phyloP scores from a whole-genome alignment of 2,329 filamentous ascomycete genomes.

The Nannizziopsis arthrosporioides region DNA sequence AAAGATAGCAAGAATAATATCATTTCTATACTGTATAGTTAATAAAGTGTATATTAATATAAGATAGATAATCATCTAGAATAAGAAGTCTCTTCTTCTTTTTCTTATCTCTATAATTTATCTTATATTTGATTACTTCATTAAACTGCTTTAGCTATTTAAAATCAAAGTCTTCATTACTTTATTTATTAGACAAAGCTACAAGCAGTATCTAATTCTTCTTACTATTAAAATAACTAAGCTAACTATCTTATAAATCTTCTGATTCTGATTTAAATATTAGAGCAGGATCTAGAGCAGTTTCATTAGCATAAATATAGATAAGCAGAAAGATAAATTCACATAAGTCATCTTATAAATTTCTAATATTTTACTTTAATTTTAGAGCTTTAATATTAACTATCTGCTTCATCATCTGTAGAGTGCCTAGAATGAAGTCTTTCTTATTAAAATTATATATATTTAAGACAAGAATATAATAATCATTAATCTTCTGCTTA shows the following conservation, averaged over 20 bases:
- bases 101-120: neutral
- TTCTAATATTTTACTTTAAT: constrained; percentile 1
- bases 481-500: constrained; percentile 2
- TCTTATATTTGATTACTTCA: neutral
- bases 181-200: constrained; percentile 7
- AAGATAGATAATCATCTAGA: constrained; percentile 4
- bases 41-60: constrained; percentile 11
- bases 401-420: constrained; percentile 5
- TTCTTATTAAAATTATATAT: constrained; percentile 13
- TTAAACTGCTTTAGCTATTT: constrained; percentile 3
- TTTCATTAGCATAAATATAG: neutral
- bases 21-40: neutral
- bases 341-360: neutral
- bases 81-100: constrained; percentile 6
- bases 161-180: constrained; percentile 6
- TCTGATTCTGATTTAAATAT: constrained; percentile 3
- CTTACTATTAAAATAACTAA: constrained; percentile 2
- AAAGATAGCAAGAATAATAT: constrained; percentile 7
- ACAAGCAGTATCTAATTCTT: constrained; percentile 3
- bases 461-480: constrained; percentile 8
- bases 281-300: neutral
- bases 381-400: neutral
- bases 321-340: constrained; percentile 9
- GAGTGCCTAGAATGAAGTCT: constrained; percentile 5
- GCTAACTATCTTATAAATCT: constrained; percentile 8